Evolutionary conservation across 306 rosid genomes (phyloP).

Genomic region (Vigna unguiculata): DNA sequence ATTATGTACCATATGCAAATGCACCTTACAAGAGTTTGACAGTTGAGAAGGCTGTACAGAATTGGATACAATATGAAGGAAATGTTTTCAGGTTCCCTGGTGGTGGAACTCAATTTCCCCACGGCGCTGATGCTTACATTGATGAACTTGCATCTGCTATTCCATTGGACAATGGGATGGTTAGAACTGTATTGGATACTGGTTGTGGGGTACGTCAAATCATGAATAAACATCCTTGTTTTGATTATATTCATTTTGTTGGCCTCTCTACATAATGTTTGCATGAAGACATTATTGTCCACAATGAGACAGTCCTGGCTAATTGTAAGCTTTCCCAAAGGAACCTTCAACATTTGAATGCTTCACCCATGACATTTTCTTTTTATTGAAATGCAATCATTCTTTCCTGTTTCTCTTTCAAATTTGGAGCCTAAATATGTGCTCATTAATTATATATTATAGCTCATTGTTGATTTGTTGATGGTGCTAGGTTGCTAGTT

Average conservation of each 20-base stretch:
- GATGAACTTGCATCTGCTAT: constrained; percentile 75
- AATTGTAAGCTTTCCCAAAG: constrained; percentile 11
- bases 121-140: constrained; percentile 86
- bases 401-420: not conserved
- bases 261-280: constrained; percentile 6
- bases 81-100: constrained; percentile 86
- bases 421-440: constrained; percentile 23
- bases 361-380: constrained; percentile 30
- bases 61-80: constrained; percentile 91
- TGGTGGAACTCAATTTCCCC: constrained; percentile 90
- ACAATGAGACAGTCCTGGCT: not conserved
- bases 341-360: constrained; percentile 23
- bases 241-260: constrained; percentile 32
- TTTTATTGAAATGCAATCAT: constrained; percentile 2
- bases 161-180: constrained; percentile 73
- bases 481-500: constrained; percentile 80
- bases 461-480: constrained; percentile 41
- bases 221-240: constrained; percentile 2
- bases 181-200: constrained; percentile 80
- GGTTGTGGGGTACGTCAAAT: constrained; percentile 82
- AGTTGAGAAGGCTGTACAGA: constrained; percentile 89
- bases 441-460: constrained; percentile 1
- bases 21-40: constrained; percentile 83
- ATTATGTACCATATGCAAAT: constrained; percentile 81
- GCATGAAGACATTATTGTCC: constrained; percentile 14